Evolutionary conservation across 2,329 filamentous ascomycete species (phyloP), one percentile per base, ranked within the genome.

Genomic region (Colletotrichum sp.): DNA sequence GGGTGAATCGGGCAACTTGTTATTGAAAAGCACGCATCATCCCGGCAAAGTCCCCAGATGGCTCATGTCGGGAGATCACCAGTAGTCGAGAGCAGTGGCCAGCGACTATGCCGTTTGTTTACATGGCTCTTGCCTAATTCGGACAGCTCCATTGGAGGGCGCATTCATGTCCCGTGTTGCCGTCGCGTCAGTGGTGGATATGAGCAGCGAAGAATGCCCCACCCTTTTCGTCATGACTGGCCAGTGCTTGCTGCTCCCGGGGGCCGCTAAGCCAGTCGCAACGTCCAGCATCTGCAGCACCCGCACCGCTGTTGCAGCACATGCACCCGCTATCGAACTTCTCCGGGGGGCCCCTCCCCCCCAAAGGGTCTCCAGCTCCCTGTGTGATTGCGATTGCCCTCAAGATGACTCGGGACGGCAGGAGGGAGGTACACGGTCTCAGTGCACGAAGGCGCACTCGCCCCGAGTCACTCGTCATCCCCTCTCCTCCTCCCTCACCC

Each of bases 381-480:
- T 52, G n/a, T 52, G 43, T 52, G 43, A 21, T 63, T 32, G 59
- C 21, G 61, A 64, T 64, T 64, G 10, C 34, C 16, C 34, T 64
- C 59, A 21, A 62, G 59, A 34, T 38, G 59, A 62, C 32, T 61
- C 56, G 59, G 58, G 56, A 61, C 28, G 28, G 59, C 18, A 32
- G 18, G 59, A 63, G 59, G 36, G 43, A 65, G 62, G 34, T 66
- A 66, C 38, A 18, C 63, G 36, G 24, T 32, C 24, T 18, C 63
- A 65, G 36, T 43, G 30, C 38, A 13, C 14, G 3, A 65, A 58
- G 65, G 65, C 30, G 30, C 52, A 16, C 32, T 18, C 43, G 21
- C 52, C 48, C 32, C 63, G 36, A 55, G 65, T 62, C 58, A 52
- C 80, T 81, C 80, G 75, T 63, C n/a, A 28, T 79, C 73, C 75